Base-by-base conservation (phyloP, 2,329 filamentous ascomycete genomes). In the Botrytis squamosa region DNA sequence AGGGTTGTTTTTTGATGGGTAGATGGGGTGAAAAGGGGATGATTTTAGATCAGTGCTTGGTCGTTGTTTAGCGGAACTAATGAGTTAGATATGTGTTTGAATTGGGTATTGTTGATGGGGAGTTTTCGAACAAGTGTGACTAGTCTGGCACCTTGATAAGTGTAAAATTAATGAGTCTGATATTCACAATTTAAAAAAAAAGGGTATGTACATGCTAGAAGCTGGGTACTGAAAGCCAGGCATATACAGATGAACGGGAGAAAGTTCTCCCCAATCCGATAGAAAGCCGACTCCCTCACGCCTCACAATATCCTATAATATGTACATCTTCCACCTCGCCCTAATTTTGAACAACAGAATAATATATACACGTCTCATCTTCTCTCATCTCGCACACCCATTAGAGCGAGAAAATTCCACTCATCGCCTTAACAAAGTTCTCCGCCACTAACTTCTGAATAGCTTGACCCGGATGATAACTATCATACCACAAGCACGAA, bases 401-500 rank as follows among this genome's bases (percentile, higher is more conserved):
- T 60, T 40, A 63, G 18, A 70, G 49, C 49, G 12, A 63, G 10
- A 70, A 63, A 4, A 40, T 60, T n/a, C 68, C 57, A 38, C 29
- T 70, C 68, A 63, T 62, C 8, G 68, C 42, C 38, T 60, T 70
- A 20, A 44, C n/a, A 46, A 70, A 70, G 9, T 70, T 70, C 42
- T 70, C 20, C n/a, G 68, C 68, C 4, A 70, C 68, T 29, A 63
- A 63, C 25, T 62, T 70, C 29, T 70, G 68, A 20, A 70, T 70
- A 14, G 57, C 68, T 49, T 70, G 68, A n/a, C 68, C 57, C 1
- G 68, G 68, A 25, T 70, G 68, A 70, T 70, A 70, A 49, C 12
- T 52, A 49, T 70, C 68, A 70, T 70, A 70, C 68, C 68, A 70
- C 42, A 70, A 70, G 46, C 68, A 70, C 38, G 68, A 62, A 16